Conservation (phyloP, 2,329 filamentous ascomycete species). For the Fusarium sp. region DNA sequence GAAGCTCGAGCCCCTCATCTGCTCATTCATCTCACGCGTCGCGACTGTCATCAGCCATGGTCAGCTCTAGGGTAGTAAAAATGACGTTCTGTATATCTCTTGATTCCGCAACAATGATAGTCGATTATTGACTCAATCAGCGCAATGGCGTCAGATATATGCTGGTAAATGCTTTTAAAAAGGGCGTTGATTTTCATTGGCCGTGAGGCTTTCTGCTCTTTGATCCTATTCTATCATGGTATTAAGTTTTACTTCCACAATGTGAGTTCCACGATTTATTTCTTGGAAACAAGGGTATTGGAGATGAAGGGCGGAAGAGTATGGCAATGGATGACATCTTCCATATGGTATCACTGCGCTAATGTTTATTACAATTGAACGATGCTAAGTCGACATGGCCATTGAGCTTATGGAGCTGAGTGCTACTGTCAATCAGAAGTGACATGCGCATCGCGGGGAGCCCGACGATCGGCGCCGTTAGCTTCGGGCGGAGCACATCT, state of each 20-base stretch:
- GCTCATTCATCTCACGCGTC: not conserved
- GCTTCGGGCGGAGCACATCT: not conserved
- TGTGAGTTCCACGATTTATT: fast-evolving
- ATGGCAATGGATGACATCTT: no score
- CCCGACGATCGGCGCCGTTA: not conserved
- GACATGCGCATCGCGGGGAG: no score
- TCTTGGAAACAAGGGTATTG: fast-evolving
- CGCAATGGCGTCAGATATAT: fast-evolving
- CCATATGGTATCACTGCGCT: not conserved
- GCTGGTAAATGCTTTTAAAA: no score
- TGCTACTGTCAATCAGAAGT: not conserved
- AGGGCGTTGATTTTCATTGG: no score
- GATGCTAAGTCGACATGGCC: not conserved
- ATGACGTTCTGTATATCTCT: no score
- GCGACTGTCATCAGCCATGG: no score
- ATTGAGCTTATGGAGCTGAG: not conserved
- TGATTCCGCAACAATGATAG: no score
- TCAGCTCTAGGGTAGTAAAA: no score
- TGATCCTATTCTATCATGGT: no score
- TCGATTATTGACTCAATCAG: fast-evolving
- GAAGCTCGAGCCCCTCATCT: not conserved
- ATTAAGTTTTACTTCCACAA: fast-evolving
- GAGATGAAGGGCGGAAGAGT: fast-evolving
- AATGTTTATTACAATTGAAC: no score
- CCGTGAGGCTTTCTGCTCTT: fast-evolving